Base-by-base conservation (phyloP, 305 asterid species). In the Fraxinus platypoda region DNA sequence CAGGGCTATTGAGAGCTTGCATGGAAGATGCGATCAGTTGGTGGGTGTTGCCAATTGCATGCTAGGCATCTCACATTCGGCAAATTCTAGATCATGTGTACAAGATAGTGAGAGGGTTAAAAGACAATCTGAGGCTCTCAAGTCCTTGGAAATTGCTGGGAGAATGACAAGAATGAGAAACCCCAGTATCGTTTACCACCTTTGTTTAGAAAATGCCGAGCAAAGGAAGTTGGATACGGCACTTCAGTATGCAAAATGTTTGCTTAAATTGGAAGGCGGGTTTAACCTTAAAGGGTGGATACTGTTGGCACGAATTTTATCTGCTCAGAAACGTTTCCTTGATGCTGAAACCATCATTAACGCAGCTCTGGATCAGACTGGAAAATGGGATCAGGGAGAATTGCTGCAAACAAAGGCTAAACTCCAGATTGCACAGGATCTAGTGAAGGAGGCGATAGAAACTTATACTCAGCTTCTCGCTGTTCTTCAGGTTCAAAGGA, bases 141-240 rank as follows among this genome's bases (percentile, higher is more conserved):
- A 87, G 35, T 88, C 89, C 76, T 86, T 96, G 76, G 98, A 96
- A 90, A 84, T 82, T 84, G 97, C 97, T 75, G 93, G 90, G 77
- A 90, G 80, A 81, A 77, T 88, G 81, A 90, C 97, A n/a, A 83
- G 88, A 83, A 85, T 89, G 95, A 88, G 85, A 33, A 91, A 94
- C 82, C 90, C 97, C 33, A 41, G 81, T 57, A 83, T 91, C 76
- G 74, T 94, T 72, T 91, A 90, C 84, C 94, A 90, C 83, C 89
- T 94, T 35, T 88, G 93, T 87, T 83, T 94, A 84, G 98, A 93
- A 87, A 87, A 90, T 87, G 98, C 98, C 19, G 97, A 88, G 85
- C 98, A 94, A 87, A 91, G 98, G 89, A 94, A 96, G 90, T 86
- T 93, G 90, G 95, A 92, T 82, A 84, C 86, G 21, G 92, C 99